Base-by-base conservation (phyloP, 768 basidiomycete genomes). In the Hypsizygus marmoreus region DNA sequence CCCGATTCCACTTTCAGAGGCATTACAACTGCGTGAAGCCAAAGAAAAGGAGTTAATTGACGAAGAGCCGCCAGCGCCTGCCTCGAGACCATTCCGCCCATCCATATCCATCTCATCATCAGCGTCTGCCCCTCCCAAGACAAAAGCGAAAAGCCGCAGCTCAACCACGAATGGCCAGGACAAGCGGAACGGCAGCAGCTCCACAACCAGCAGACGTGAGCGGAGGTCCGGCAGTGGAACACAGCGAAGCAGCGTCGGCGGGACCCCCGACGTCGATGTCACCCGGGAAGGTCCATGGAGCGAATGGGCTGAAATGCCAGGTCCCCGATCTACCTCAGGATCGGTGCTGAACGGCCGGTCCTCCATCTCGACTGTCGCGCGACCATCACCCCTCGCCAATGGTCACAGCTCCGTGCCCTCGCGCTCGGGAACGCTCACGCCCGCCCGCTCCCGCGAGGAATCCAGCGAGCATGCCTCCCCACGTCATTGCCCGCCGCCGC, bases 1-100 rank as follows among this genome's bases (percentile, higher is more conserved):
- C 29, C 81, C 86, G 3, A 67, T 87, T 6, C 61, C 81, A 11
- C 67, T 88, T 19, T 59, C 67, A 3, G 80, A 81, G 34, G 88
- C 88, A n/a, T 64, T 89, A 20, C 65, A 72, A 29, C 67, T 75
- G 43, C 78, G 80, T 28, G 72, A 73, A 47, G 68, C 65, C 2
- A 80, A 76, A 52, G 77, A 76, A 63, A 77, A 73, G 47, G 77
- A 74, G 53, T 60, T 78, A n/a, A 60, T 80, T n/a, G 77, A 82
- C 43, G 80, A 78, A 38, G 76, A 84, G 56, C 80, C 81, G 28
- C 77, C 78, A 39, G 49, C 66, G 29, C 64, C 54, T 6, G 26
- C 53, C 12, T 40, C n/a, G n/a, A n/a, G n/a, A n/a, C n/a, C 55
- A 12, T 30, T 32, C 11, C 45, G 45, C 14, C 59, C 61, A 50